Base-by-base conservation (phyloP, 2,329 filamentous ascomycete genomes). In the Pezicula radicicola region DNA sequence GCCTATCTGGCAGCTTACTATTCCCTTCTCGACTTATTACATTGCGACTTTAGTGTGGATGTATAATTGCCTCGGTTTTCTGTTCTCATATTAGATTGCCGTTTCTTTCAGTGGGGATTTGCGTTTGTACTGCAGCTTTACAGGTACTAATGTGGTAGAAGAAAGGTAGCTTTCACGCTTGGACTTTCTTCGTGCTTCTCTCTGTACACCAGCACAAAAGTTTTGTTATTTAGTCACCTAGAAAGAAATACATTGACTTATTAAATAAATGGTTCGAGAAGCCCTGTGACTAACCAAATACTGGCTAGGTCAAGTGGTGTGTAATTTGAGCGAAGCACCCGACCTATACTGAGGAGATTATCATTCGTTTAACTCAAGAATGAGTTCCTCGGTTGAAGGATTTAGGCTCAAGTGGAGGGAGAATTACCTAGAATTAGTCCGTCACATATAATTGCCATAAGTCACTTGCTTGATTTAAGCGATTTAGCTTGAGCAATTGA, bases 151-250 rank as follows among this genome's bases (percentile, higher is more conserved):
- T 63, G 54, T 58, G 54, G 52, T 48, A 55, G 53, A 53, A 58
- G 54, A 55, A 52, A 39, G 44, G 48, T 40, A 51, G 56, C 55
- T 54, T 54, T 56, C 57, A 61, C 59, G 54, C 57, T 62, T 49
- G 55, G 54, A 61, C 59, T 55, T 60, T 61, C 56, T 57, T 62
- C 46, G 48, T 56, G 48, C 55, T 58, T 64, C 57, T 64, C 62
- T 48, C 42, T 55, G 44, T 43, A 46, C 51, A 49, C 40, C 44
- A 56, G 57, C 50, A 46, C 40, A 52, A 61, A 58, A 60, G 53
- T 57, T 66, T 64, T 65, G 57, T 66, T 65, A 66, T 64, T 54
- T 66, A 68, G 63, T 62, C 63, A 62, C 52, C 63, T 63, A 19
- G 64, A 66, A 64, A 54, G 47, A 47, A 63, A 65, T 60, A 60